Evolutionary conservation across 805 yeast species (phyloP).

Genomic region (Lipomyces sp.): DNA sequence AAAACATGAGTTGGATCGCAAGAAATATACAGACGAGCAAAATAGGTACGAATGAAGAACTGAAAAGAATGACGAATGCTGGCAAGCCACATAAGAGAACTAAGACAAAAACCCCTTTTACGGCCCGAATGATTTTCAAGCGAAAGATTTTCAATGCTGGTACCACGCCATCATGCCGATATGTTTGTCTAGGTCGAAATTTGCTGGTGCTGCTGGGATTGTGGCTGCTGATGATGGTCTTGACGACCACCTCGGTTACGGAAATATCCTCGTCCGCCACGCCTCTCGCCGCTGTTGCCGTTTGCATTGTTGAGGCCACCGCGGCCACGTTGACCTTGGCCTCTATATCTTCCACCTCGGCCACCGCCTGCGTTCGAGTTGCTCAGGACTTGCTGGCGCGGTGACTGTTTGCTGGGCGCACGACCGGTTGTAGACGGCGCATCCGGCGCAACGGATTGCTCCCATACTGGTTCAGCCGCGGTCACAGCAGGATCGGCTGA

Average conservation of each 20-base stretch:
- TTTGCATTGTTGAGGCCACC: conserved; percentile 12
- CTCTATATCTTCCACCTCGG: conserved; percentile 14
- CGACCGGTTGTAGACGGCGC: not conserved
- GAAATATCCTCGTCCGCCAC: conserved; percentile 23
- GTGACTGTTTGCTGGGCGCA: not conserved
- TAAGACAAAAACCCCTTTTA: no score
- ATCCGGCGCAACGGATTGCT: conserved; percentile 6
- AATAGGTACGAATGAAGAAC: not conserved
- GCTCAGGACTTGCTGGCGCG: not conserved
- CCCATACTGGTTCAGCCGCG: conserved; percentile 11
- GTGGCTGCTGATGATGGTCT: conserved; percentile 17
- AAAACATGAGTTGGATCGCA: no score
- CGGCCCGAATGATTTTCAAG: not conserved
- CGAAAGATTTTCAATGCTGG: not conserved
- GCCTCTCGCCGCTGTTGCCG: conserved; percentile 6
- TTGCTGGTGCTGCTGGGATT: conserved; percentile 23
- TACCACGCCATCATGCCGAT: not conserved
- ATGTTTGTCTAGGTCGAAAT: conserved; percentile 18
- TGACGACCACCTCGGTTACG: conserved; percentile 15
- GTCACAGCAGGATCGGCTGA: conserved; percentile 16
- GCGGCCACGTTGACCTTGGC: conserved; percentile 7
- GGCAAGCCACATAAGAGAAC: no score
- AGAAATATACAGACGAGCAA: not conserved
- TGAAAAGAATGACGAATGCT: not conserved
- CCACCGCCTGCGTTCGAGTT: conserved; percentile 10